Evolutionary conservation across 345 rosid species (phyloP).

Genomic region (Brassica nigra): DNA sequence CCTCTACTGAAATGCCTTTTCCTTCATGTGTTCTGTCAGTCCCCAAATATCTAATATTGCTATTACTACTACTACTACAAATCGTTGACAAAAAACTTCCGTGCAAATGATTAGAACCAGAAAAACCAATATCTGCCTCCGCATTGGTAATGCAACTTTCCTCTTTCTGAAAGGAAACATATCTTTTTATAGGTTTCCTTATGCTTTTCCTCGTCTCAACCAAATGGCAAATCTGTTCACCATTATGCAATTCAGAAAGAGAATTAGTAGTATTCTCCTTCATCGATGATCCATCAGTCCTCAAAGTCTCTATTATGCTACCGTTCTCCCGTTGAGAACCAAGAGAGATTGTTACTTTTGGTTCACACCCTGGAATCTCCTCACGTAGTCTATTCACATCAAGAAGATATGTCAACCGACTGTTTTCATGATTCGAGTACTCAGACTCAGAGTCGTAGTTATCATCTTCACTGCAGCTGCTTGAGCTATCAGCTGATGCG

Average conservation of each 20-base stretch:
- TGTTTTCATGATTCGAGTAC: constrained; percentile 40
- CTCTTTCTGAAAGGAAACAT: constrained; percentile 54
- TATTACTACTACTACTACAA: constrained; percentile 13
- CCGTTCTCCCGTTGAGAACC: constrained; percentile 42
- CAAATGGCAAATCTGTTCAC: constrained; percentile 45
- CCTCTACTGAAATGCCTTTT: constrained; percentile 55
- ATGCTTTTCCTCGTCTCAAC: constrained; percentile 49
- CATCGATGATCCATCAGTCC: constrained; percentile 28
- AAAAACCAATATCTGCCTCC: constrained; percentile 36
- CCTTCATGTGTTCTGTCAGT: constrained; percentile 38
- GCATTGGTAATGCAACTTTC: constrained; percentile 38
- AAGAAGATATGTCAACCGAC: constrained; percentile 43
- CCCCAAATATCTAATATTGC: constrained; percentile 29
- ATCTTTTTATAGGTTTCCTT: constrained; percentile 64
- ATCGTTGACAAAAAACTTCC: constrained; percentile 1
- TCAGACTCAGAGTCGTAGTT: constrained; percentile 46
- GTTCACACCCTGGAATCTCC: constrained; percentile 17
- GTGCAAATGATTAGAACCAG: constrained; percentile 20
- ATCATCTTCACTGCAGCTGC: constrained; percentile 77
- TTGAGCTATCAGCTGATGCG: constrained; percentile 75
- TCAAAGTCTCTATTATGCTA: constrained; percentile 27
- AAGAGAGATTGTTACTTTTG: constrained; percentile 26
- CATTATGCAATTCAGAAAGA: constrained; percentile 36
- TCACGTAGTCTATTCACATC: constrained; percentile 38
- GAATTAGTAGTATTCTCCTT: constrained; percentile 27